These are phyloP conservation scores for Bathelium albidoporum DNA, from an alignment of 495 filamentous ascomycete genomes.

Conservation along the genomic window DNA sequence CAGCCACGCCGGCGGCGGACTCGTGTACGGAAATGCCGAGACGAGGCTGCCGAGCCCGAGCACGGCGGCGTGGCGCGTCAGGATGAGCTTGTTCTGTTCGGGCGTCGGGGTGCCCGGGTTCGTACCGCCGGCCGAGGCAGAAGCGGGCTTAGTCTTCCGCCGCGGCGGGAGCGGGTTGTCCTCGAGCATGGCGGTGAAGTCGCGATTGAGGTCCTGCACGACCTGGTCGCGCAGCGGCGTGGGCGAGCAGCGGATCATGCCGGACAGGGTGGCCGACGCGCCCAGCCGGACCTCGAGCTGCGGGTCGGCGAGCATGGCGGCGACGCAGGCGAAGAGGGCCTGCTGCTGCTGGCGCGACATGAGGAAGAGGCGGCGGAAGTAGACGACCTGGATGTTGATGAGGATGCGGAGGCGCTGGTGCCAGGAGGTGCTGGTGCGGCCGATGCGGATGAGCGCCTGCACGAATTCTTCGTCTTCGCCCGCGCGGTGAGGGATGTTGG, in stretches of 20 bases:
- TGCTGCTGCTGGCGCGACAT: slow-evolving; percentile 66
- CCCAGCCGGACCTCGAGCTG: slow-evolving; percentile 95
- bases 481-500: slow-evolving; percentile 85
- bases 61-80: slow-evolving; percentile 81
- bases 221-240: slow-evolving; percentile 62
- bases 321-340: slow-evolving; percentile 76
- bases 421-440: slow-evolving; percentile 79
- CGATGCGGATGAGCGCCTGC: slow-evolving; percentile 75
- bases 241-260: slow-evolving; percentile 98
- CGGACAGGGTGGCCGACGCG: slow-evolving; percentile 80
- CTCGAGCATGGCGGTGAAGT: slow-evolving; percentile 65
- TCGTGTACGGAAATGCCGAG: slow-evolving; percentile 94
- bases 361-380: slow-evolving; percentile 95
- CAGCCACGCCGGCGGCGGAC: slow-evolving; percentile 87
- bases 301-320: slow-evolving; percentile 82
- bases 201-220: slow-evolving; percentile 60
- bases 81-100: slow-evolving; percentile 67
- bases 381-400: slow-evolving; percentile 98
- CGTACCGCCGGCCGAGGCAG: slow-evolving; percentile 31
- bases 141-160: slow-evolving; percentile 30
- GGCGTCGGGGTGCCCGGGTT: slow-evolving; percentile 45
- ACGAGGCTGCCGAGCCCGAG: slow-evolving; percentile 84
- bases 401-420: slow-evolving; percentile 93
- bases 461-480: slow-evolving; percentile 81
- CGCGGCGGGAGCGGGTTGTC: slow-evolving; percentile 80